phyloP scores from a whole-genome alignment of 2,329 filamentous ascomycete genomes.

The Claviceps maximensis region DNA sequence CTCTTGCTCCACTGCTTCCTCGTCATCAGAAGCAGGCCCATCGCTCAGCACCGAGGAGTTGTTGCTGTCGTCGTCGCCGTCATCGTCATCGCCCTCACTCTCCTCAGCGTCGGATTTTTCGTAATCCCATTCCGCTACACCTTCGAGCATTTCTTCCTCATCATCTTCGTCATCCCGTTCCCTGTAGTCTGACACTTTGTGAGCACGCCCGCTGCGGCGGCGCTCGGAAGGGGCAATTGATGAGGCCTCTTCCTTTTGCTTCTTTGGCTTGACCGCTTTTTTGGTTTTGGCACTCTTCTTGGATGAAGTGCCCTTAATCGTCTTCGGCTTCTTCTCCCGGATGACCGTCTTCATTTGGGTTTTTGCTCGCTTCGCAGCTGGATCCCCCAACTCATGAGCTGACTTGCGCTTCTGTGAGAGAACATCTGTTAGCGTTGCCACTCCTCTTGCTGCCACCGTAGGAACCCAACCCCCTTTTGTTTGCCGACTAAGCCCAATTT shows the following conservation, averaged over 20 bases:
- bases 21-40: conserved; percentile 8
- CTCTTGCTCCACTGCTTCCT: conserved; percentile 5
- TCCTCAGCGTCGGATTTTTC: conserved; percentile 21
- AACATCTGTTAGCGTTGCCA: conserved; percentile 12
- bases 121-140: conserved; percentile 47
- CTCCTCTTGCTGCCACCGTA: background rate
- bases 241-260: conserved; percentile 15
- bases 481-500: too few species aligned
- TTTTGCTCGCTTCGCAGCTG: conserved; percentile 25
- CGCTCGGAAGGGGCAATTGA: conserved; percentile 30
- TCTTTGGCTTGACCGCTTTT: conserved; percentile 20
- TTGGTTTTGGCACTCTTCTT: conserved; percentile 14
- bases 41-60: conserved; percentile 3
- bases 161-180: conserved; percentile 46
- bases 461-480: too few species aligned
- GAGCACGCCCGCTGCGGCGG: conserved; percentile 41
- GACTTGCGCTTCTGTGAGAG: conserved; percentile 43
- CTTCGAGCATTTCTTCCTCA: conserved; percentile 48
- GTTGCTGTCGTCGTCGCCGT: conserved; percentile 3
- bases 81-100: conserved; percentile 10
- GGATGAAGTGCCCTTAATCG: conserved; percentile 16
- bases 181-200: conserved; percentile 34
- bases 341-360: conserved; percentile 24
- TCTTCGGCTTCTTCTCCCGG: conserved; percentile 26
- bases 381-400: conserved; percentile 34